A percentile compares a stretch with the other conserved stretches of the same genome.
Evolutionary conservation across 306 rosid species (phyloP).

Genomic region (Vigna nakashimae): DNA sequence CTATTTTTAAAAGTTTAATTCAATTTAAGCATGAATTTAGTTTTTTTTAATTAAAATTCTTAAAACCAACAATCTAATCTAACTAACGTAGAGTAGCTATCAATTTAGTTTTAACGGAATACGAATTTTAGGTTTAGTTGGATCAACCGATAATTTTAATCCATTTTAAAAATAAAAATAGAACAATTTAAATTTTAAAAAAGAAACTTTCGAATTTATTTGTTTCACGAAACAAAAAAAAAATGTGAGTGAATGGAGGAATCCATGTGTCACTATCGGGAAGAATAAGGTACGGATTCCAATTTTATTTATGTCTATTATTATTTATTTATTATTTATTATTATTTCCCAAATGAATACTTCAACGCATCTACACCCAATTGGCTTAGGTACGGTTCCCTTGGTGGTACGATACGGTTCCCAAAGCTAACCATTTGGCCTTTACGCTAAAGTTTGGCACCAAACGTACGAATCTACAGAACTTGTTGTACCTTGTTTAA

Average conservation of each 20-base stretch:
- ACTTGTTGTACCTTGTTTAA: constrained; percentile 5
- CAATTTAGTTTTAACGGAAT: too few species aligned
- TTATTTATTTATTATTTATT: too few species aligned
- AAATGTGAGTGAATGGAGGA: constrained; percentile 31
- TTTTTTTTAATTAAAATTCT: too few species aligned
- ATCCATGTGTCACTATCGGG: constrained; percentile 60
- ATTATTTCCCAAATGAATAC: too few species aligned
- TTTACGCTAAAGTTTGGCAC: background rate
- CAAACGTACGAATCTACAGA: constrained; percentile 14
- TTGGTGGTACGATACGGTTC: constrained; percentile 38
- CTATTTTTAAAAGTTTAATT: too few species aligned
- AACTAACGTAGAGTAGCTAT: too few species aligned
- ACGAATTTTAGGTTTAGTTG: too few species aligned
- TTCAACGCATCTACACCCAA: constrained; percentile 6
- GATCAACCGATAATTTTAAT: too few species aligned
- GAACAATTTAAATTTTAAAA: too few species aligned
- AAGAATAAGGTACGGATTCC: constrained; percentile 47
- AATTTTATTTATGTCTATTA: background rate
- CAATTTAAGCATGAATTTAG: too few species aligned
- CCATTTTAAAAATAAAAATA: too few species aligned
- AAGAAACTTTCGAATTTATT: background rate
- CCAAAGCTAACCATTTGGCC: background rate
- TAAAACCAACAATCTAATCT: too few species aligned
- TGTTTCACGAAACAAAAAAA: background rate
- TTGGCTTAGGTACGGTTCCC: constrained; percentile 40